Evolutionary conservation across 2,329 filamentous ascomycete genomes (phyloP).

Genomic region (Chaetomium strumarium): DNA sequence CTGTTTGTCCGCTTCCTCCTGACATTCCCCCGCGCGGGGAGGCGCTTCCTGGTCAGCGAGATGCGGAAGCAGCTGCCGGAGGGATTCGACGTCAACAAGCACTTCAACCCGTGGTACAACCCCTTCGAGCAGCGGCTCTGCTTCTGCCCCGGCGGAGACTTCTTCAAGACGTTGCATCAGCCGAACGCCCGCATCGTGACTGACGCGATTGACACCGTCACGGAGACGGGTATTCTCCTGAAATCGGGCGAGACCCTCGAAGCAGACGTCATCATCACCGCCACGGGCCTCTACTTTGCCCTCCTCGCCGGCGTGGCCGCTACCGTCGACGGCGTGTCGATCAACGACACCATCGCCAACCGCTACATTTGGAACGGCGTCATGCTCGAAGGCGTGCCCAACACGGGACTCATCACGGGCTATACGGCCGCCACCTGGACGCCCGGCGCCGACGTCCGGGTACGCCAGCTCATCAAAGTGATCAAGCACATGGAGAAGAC

Average conservation of each 20-base stretch:
- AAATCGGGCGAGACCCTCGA: slow-evolving; percentile 45
- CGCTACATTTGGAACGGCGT: slow-evolving; percentile 58
- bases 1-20: slow-evolving; percentile 46
- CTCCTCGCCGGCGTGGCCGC: slow-evolving; percentile 50
- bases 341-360: slow-evolving; percentile 37
- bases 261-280: slow-evolving; percentile 63
- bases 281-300: slow-evolving; percentile 58
- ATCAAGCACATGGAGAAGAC: slow-evolving; percentile 41
- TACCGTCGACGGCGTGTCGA: slow-evolving; percentile 46
- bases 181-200: slow-evolving; percentile 45
- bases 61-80: slow-evolving; percentile 48
- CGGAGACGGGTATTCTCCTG: slow-evolving; percentile 41
- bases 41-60: slow-evolving; percentile 39
- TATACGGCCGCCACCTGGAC: slow-evolving; percentile 66
- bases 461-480: slow-evolving; percentile 43
- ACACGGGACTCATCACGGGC: slow-evolving; percentile 55
- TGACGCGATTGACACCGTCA: slow-evolving; percentile 47
- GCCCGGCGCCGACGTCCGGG: slow-evolving; percentile 53
- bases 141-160: slow-evolving; percentile 53
- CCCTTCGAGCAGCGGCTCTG: slow-evolving; percentile 74
- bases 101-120: slow-evolving; percentile 60
- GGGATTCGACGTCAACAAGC: slow-evolving; percentile 48
- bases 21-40: slow-evolving; percentile 45
- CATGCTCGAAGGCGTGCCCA: slow-evolving; percentile 64
- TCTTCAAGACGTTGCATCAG: slow-evolving; percentile 44